A percentile compares a stretch with the other conserved stretches of the same genome.
phyloP scores from a whole-genome alignment of 2,329 filamentous ascomycete genomes.

The Scedosporium aurantiacum region DNA sequence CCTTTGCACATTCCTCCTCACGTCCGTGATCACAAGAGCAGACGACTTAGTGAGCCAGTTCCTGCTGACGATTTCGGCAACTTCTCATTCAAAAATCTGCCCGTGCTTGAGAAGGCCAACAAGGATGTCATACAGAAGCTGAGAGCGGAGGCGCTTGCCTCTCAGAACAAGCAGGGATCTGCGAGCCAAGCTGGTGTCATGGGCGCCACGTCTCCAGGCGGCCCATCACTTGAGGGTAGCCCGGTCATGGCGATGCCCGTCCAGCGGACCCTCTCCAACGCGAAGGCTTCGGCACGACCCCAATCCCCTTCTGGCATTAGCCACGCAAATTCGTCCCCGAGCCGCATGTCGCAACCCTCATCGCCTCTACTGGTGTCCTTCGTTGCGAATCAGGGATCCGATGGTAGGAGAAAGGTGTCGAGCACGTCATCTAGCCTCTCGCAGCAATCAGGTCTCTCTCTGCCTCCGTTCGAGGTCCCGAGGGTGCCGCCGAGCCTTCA shows the following conservation, averaged over 20 bases:
- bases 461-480: slow-evolving; percentile 66
- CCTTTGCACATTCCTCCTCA: slow-evolving; percentile 93
- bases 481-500: slow-evolving; percentile 49
- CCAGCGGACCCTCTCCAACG: slow-evolving; percentile 73
- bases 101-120: slow-evolving; percentile 93
- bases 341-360: slow-evolving; percentile 58
- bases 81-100: slow-evolving; percentile 95
- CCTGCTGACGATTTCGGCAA: slow-evolving; percentile 87
- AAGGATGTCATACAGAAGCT: slow-evolving; percentile 98
- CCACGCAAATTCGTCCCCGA: slow-evolving; percentile 78
- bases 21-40: slow-evolving; percentile 78
- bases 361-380: slow-evolving; percentile 89
- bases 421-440: slow-evolving; percentile 78
- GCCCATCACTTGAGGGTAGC: slow-evolving; percentile 69
- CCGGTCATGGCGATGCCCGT: slow-evolving; percentile 70
- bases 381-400: slow-evolving; percentile 69
- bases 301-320: slow-evolving; percentile 75
- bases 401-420: slow-evolving; percentile 78
- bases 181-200: slow-evolving; percentile 31
- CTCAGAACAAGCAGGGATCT: slow-evolving; percentile 40
- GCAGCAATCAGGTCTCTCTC: slow-evolving; percentile 57
- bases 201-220: slow-evolving; percentile 42
- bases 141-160: slow-evolving; percentile 74
- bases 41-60: slow-evolving; percentile 83
- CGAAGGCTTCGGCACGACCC: slow-evolving; percentile 65